Conservation (phyloP, 768 basidiomycete genomes). For the Hypholoma sublateritium region DNA sequence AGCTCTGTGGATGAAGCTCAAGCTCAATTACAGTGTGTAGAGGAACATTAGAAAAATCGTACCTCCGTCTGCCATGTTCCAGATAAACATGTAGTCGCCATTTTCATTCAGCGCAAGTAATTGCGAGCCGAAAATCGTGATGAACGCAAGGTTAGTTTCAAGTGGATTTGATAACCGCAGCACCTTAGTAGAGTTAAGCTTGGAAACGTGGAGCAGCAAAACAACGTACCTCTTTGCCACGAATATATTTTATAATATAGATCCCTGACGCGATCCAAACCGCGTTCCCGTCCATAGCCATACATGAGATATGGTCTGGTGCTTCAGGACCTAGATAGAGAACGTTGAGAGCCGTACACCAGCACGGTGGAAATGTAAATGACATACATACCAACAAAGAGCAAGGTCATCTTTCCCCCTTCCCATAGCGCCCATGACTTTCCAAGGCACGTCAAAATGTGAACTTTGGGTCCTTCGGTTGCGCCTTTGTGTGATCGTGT, state of each 20-base stretch:
- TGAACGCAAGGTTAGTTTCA: conserved; percentile 54
- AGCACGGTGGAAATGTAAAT: neutral
- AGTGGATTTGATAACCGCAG: conserved; percentile 64
- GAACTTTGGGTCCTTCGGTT: conserved; percentile 78
- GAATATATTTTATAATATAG: conserved; percentile 71
- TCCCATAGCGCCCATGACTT: conserved; percentile 96
- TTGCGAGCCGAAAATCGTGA: conserved; percentile 80
- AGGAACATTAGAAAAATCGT: conserved; percentile 12
- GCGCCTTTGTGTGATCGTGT: conserved; percentile 83
- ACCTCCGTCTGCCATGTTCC: conserved; percentile 71
- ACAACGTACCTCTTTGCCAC: conserved; percentile 79
- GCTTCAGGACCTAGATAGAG: conserved; percentile 73
- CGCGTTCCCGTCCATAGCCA: conserved; percentile 83
- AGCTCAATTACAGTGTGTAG: conserved; percentile 4
- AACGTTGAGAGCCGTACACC: neutral
- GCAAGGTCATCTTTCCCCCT: conserved; percentile 85
- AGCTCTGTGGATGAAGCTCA: conserved; percentile 42
- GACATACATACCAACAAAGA: conserved; percentile 84
- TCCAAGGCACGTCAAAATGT: conserved; percentile 86
- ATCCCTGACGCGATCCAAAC: conserved; percentile 80
- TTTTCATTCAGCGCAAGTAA: conserved; percentile 79
- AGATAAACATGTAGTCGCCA: conserved; percentile 74
- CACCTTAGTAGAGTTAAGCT: conserved; percentile 39
- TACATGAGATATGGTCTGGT: conserved; percentile 65
- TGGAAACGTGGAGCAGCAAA: conserved; percentile 4